Percentiles rank a stretch among this genome's conserved stretches.
Evolutionary conservation across 73 alveolate genomes (phyloP).

Genomic region (Stentor roeselii): DNA sequence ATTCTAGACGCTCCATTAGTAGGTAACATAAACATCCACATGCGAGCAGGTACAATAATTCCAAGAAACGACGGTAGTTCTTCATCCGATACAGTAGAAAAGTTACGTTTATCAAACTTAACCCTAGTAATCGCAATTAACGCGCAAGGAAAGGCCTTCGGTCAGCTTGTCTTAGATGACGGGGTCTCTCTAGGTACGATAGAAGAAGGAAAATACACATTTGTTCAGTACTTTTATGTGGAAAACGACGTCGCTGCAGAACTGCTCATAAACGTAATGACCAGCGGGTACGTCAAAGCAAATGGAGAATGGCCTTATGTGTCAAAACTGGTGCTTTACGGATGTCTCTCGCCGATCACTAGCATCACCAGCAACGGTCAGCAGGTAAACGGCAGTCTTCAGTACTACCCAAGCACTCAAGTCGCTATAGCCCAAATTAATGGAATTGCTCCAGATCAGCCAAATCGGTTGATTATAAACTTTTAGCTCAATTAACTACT

Average conservation of each 20-base stretch:
- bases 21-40: constrained; percentile 17
- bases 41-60: constrained; percentile 28
- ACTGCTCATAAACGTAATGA: neutral
- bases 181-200: constrained; percentile 4
- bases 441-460: neutral
- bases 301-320: constrained; percentile 5
- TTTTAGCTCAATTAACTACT: neutral
- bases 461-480: neutral
- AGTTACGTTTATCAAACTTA: neutral
- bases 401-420: neutral
- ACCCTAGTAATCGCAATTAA: neutral
- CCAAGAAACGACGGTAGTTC: neutral
- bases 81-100: neutral
- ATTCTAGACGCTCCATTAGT: neutral
- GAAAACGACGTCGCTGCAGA: neutral
- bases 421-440: neutral
- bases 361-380: neutral
- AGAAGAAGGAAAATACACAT: neutral
- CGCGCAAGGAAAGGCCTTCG: neutral
- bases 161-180: neutral
- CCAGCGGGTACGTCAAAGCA: neutral
- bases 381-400: neutral
- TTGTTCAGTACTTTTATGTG: neutral
- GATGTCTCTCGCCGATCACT: neutral
- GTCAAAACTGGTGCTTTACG: constrained; percentile 6